phyloP scores from a whole-genome alignment of 176 grass and related monocot genomes.

The Echinochloa phyllopogon region DNA sequence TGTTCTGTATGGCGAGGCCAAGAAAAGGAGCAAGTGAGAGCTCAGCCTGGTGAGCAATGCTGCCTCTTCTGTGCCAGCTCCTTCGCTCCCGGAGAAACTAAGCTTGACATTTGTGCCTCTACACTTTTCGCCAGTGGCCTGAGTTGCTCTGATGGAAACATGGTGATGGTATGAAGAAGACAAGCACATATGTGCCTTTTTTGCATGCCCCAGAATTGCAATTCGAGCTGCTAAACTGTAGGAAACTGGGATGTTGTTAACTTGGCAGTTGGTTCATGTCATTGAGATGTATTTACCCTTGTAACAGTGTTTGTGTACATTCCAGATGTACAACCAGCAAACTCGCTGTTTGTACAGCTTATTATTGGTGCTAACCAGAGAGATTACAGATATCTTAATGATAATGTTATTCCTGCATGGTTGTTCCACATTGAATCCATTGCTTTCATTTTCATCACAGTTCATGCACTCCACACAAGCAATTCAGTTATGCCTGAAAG shows the following conservation, averaged over 20 bases:
- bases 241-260: not conserved
- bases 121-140: not conserved
- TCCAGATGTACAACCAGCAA: not conserved
- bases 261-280: not conserved
- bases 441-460: not conserved
- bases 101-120: not conserved
- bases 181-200: not conserved
- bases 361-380: not conserved
- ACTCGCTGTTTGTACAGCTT: not conserved
- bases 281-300: conserved; percentile 6
- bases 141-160: not conserved
- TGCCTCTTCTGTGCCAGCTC: too few species aligned
- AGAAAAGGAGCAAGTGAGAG: conserved; percentile 68
- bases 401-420: not conserved
- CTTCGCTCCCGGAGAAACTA: too few species aligned
- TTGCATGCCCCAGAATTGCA: not conserved
- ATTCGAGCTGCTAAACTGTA: not conserved
- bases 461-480: not conserved
- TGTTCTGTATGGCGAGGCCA: conserved; percentile 60
- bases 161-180: not conserved
- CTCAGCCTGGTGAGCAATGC: not conserved
- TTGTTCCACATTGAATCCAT: not conserved
- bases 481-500: not conserved
- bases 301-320: conserved; percentile 35
- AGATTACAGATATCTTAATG: not conserved